Percentiles rank a stretch among this genome's conserved stretches.
phyloP scores from a whole-genome alignment of 108 stramenopile genomes.

The Fistulifera solaris region DNA sequence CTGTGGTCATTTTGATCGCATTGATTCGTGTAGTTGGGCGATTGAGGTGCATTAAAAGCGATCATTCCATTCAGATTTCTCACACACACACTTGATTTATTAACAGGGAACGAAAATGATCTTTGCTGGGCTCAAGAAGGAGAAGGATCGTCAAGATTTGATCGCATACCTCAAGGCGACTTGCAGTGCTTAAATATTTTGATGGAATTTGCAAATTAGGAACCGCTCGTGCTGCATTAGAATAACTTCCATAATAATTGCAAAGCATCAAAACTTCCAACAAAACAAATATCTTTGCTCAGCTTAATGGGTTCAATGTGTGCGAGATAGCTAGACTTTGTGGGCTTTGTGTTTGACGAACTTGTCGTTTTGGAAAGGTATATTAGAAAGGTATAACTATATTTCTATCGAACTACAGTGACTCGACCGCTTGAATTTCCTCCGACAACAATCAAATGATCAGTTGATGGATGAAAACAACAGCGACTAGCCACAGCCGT shows the following conservation, averaged over 20 bases:
- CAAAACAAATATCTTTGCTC: too few relatives aligned
- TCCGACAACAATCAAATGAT: conserved; percentile 49
- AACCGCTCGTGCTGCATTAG: too few relatives aligned
- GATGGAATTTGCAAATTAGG: not conserved
- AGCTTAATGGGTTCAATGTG: too few relatives aligned
- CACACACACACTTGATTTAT: too few relatives aligned
- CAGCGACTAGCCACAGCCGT: conserved; percentile 73
- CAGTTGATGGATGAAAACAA: conserved; percentile 70
- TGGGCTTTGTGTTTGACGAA: too few relatives aligned
- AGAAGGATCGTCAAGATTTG: conserved; percentile 91
- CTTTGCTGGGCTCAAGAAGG: conserved; percentile 99
- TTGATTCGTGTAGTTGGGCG: too few relatives aligned
- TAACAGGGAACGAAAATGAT: conserved; percentile 99
- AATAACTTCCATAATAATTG: too few relatives aligned
- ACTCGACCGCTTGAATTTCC: conserved; percentile 76
- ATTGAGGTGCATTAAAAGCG: too few relatives aligned
- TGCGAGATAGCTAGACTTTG: too few relatives aligned
- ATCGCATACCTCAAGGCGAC: conserved; percentile 97
- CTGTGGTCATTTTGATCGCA: too few relatives aligned
- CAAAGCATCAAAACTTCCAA: too few relatives aligned
- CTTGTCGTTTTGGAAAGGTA: too few relatives aligned
- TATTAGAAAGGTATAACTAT: not conserved
- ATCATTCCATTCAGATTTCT: not conserved
- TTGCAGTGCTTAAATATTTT: conserved; percentile 34
- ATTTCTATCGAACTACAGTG: conserved; percentile 42